Base-by-base conservation (phyloP, 140 eudicot species). In the Cichorium intybus region DNA sequence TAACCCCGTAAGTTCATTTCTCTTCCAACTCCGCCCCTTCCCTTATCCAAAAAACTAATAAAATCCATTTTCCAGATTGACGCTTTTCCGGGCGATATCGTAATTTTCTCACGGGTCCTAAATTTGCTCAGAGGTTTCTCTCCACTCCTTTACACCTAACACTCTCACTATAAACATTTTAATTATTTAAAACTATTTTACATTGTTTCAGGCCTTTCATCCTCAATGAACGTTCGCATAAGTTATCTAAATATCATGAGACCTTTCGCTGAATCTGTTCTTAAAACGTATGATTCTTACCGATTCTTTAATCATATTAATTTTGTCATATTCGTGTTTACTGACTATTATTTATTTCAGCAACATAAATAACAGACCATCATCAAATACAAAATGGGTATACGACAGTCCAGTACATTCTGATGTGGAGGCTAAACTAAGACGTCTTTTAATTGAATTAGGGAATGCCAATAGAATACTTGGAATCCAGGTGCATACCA, bases 31-130 rank as follows among this genome's bases (percentile, higher is more conserved):
- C 26, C 14, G 24, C 48, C 22, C 59, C 21, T 71, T 27, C 29
- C 23, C 46, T 60, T 69, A 31, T 65, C 16, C 20, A 62, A 62
- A 57, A 56, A 54, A 53, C 75, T 76, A 35, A 77, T 59, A 7
- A 26, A 57, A 15, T 41, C 29, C 4, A 60, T 53, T 55, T 39
- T 76, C 46, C 79, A 93, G 99, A 90, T 93, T 76, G 99, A 93
- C 82, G 99, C 99, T 71, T 93, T 93, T 77, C 99, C 99, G 4
- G 97, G 99, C 24, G 99, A 93, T 73, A 88, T 88, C 53, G 95
- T 93, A 51, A 93, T 93, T 68, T 93, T 93, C 72, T 73, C 85
- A 2, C 80, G 99, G 72, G 99, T 93, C 73, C 88, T 93, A 63
- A 89, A 93, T 84, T 80, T 93, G 67, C 96, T 93, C 54, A 73